These are phyloP conservation scores for Citropsis articulata DNA, from an alignment of 345 rosid genomes.

Conservation along the genomic window DNA sequence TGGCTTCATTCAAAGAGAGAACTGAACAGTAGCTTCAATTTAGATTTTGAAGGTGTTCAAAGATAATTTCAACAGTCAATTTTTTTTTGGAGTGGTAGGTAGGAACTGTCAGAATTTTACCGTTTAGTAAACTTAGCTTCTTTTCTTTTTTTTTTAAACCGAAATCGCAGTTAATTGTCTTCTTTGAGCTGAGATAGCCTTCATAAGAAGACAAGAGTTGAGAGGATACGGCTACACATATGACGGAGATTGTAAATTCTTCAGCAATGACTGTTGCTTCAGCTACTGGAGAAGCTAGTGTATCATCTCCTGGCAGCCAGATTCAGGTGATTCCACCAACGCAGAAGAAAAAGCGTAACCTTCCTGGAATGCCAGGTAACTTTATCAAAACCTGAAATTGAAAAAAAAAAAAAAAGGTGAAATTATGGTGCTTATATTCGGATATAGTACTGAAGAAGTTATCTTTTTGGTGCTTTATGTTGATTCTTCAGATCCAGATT, in stretches of 20 bases:
- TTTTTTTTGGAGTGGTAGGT: background rate
- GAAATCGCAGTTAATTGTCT: conserved; percentile 8
- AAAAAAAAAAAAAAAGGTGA: too few relatives aligned
- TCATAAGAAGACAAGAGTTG: background rate
- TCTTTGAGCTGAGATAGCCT: background rate
- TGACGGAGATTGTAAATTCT: conserved; percentile 41
- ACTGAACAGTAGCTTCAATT: background rate
- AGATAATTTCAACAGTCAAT: conserved; percentile 3
- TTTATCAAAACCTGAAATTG: conserved; percentile 1
- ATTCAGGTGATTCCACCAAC: conserved; percentile 26
- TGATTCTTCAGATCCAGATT: conserved; percentile 59
- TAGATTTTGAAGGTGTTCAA: conserved; percentile 7
- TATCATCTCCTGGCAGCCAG: conserved; percentile 29
- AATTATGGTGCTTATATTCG: background rate
- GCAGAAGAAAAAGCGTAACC: conserved; percentile 66
- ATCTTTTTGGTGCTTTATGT: background rate
- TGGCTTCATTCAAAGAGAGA: conserved; percentile 6
- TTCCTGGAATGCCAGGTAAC: conserved; percentile 85
- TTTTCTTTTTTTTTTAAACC: background rate
- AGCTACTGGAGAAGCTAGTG: conserved; percentile 39
- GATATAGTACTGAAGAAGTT: background rate
- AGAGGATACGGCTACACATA: background rate
- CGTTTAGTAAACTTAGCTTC: background rate
- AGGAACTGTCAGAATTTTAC: background rate
- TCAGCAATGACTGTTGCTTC: conserved; percentile 40